Percentiles rank a stretch among this genome's conserved stretches.
Conservation (phyloP, 768 basidiomycete genomes). For the Leccinum longicurvipes region DNA sequence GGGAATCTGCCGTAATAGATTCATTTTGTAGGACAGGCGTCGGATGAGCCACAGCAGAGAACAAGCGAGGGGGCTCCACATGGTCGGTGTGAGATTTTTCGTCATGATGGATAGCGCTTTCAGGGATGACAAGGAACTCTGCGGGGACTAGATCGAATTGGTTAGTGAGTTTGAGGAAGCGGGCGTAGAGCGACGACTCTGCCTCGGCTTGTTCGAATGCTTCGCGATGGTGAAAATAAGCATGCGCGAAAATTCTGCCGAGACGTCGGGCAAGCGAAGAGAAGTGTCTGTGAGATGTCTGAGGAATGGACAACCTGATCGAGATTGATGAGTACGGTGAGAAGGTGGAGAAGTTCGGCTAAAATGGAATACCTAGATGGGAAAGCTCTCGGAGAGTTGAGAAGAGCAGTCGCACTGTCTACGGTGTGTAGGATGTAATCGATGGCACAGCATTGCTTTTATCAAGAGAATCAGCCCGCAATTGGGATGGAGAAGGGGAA, state of each 20-base stretch:
- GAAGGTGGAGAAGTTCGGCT: conserved; percentile 13
- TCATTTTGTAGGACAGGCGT: conserved; percentile 11
- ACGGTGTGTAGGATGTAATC: conserved; percentile 94
- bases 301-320: conserved; percentile 73
- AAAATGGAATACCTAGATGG: conserved; percentile 69
- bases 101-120: conserved; percentile 34
- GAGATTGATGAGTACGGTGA: conserved; percentile 18
- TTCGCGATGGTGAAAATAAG: conserved; percentile 93
- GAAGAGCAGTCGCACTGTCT: conserved; percentile 87
- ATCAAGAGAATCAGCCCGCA: conserved; percentile 16
- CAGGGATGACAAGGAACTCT: conserved; percentile 81
- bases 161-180: conserved; percentile 80
- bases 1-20: conserved; percentile 2
- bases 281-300: conserved; percentile 82
- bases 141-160: conserved; percentile 78
- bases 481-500: neutral
- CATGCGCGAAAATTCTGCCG: conserved; percentile 94
- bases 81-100: conserved; percentile 26
- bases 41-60: conserved; percentile 40
- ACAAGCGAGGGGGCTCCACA: conserved; percentile 39
- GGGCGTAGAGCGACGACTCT: conserved; percentile 85
- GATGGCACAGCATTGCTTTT: conserved; percentile 91
- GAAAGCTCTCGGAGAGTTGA: conserved; percentile 89
- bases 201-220: conserved; percentile 87
- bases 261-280: conserved; percentile 85